These are phyloP conservation scores for Sphenostylis stenocarpa DNA, from an alignment of 306 rosid genomes.

Conservation along the genomic window DNA sequence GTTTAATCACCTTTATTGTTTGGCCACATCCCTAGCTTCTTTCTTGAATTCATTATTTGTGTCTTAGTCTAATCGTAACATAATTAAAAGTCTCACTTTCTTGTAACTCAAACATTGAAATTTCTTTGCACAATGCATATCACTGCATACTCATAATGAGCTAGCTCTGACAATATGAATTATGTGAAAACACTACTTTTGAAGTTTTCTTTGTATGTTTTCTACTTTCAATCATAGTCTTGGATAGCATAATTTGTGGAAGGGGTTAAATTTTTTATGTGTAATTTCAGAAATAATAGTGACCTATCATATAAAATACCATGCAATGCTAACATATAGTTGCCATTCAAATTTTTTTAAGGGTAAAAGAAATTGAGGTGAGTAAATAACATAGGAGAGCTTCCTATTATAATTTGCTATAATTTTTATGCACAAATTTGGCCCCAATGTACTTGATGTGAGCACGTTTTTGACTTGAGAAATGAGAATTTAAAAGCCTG, in stretches of 20 bases:
- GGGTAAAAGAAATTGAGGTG: too few species aligned
- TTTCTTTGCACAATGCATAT: not conserved
- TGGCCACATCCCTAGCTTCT: not conserved
- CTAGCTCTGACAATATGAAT: not conserved
- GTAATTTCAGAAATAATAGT: constrained; percentile 32
- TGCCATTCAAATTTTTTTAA: too few species aligned
- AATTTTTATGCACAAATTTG: too few species aligned
- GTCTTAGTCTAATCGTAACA: not conserved
- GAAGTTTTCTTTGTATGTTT: not conserved
- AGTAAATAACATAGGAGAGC: too few species aligned
- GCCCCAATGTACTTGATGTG: constrained; percentile 47
- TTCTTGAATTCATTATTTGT: not conserved
- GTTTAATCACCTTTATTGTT: not conserved
- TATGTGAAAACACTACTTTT: not conserved
- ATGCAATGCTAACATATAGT: not conserved
- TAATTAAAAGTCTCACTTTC: constrained; percentile 4
- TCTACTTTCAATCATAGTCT: not conserved
- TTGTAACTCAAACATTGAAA: not conserved
- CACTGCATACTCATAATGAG: not conserved
- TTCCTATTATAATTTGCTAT: too few species aligned
- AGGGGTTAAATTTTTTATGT: constrained; percentile 18
- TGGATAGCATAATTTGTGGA: constrained; percentile 1
- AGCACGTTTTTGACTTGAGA: constrained; percentile 39
- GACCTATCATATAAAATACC: constrained; percentile 25
- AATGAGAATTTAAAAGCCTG: constrained; percentile 13